A percentile compares a stretch with the other conserved stretches of the same genome.
These are phyloP conservation scores for Pseudopediastrum boryanum DNA, from an alignment of 139 green algal genomes.

Conservation along the genomic window DNA sequence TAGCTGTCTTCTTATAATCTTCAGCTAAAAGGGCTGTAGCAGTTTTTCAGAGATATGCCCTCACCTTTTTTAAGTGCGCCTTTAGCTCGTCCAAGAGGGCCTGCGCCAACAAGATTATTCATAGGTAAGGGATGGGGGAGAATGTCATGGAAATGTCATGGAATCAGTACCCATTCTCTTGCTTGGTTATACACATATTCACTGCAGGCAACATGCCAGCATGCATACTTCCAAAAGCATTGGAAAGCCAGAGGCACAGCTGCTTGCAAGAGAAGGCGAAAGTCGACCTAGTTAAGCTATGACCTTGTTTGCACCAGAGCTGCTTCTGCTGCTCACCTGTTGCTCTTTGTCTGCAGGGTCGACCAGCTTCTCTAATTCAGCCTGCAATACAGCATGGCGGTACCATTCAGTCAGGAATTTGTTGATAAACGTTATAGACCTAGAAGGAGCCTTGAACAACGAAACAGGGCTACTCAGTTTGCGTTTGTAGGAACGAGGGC, in stretches of 20 bases:
- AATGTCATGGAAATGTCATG: background rate
- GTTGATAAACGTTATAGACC: background rate
- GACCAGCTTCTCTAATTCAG: slow-evolving; percentile 73
- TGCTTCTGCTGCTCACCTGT: slow-evolving; percentile 40
- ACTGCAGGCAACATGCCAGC: background rate
- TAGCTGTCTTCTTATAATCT: background rate
- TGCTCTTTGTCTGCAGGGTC: slow-evolving; percentile 78
- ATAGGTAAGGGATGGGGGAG: background rate
- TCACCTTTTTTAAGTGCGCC: slow-evolving; percentile 85
- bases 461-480: background rate
- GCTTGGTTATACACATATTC: too few relatives aligned
- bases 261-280: background rate
- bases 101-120: too few relatives aligned
- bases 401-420: background rate
- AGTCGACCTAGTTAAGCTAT: background rate
- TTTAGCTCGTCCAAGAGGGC: slow-evolving; percentile 86
- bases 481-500: too few relatives aligned
- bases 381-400: slow-evolving; percentile 46
- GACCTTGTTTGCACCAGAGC: background rate
- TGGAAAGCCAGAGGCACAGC: too few relatives aligned
- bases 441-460: background rate
- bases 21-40: too few relatives aligned
- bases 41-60: too few relatives aligned
- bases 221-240: background rate
- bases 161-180: background rate